Percentiles rank a stretch among this genome's conserved stretches.
phyloP scores from a whole-genome alignment of 2,329 filamentous ascomycete genomes.

The Zymoseptoria brevis region DNA sequence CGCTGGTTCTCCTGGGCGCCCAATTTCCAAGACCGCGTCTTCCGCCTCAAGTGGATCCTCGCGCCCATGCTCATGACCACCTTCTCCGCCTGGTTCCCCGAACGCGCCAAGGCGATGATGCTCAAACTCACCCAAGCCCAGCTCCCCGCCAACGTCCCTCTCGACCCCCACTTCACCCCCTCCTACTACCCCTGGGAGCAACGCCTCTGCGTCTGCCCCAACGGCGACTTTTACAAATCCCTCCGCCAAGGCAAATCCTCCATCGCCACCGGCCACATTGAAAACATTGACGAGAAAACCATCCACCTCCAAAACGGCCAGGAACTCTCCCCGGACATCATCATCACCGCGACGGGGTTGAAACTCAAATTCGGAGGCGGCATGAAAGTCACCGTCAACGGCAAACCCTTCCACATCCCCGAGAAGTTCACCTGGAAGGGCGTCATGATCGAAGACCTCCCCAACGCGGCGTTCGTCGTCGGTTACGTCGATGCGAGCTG shows the following conservation, averaged over 20 bases:
- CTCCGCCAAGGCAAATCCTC: conserved; percentile 44
- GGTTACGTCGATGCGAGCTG: conserved; percentile 56
- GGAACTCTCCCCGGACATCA: conserved; percentile 50
- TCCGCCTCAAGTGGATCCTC: conserved; percentile 31
- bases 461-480: conserved; percentile 51
- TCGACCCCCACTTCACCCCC: conserved; percentile 37
- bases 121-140: conserved; percentile 36
- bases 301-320: conserved; percentile 39
- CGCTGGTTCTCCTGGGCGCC: conserved; percentile 18
- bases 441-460: conserved; percentile 55
- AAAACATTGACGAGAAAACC: conserved; percentile 41
- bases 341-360: conserved; percentile 59
- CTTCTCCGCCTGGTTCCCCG: conserved; percentile 29
- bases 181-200: conserved; percentile 56
- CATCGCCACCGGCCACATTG: conserved; percentile 50
- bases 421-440: conserved; percentile 53
- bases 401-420: conserved; percentile 36
- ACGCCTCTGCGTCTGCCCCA: conserved; percentile 61
- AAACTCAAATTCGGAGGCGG: conserved; percentile 48
- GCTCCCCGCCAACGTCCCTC: conserved; percentile 40
- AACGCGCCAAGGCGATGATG: conserved; percentile 28
- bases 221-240: conserved; percentile 51
- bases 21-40: conserved; percentile 23
- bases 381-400: conserved; percentile 44
- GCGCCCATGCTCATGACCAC: conserved; percentile 28